phyloP scores from a whole-genome alignment of 2,329 filamentous ascomycete species.

The Aspergillus niger region DNA sequence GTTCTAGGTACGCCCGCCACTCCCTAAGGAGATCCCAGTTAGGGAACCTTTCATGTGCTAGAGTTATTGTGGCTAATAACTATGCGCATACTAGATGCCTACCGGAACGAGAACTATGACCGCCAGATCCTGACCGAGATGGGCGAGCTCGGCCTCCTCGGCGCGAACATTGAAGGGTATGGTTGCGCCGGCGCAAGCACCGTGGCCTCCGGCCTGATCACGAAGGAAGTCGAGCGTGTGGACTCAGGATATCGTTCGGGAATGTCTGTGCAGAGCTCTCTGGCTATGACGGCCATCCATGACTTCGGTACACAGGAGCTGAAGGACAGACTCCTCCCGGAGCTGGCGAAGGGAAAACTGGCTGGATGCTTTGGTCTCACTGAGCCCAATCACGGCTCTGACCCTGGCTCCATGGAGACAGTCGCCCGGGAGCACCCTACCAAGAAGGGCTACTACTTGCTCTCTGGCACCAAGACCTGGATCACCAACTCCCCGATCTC shows the following conservation, averaged over 20 bases:
- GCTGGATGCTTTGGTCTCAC: constrained; percentile 87
- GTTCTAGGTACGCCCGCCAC: constrained; percentile 68
- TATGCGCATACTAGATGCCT: constrained; percentile 63
- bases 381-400: constrained; percentile 89
- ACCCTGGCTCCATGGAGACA: constrained; percentile 89
- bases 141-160: constrained; percentile 86
- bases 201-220: constrained; percentile 87
- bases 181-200: constrained; percentile 85
- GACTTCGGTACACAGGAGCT: constrained; percentile 85
- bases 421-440: constrained; percentile 79
- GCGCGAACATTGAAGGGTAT: constrained; percentile 83
- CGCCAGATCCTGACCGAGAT: constrained; percentile 84
- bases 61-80: neutral
- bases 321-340: constrained; percentile 79
- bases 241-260: constrained; percentile 90
- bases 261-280: constrained; percentile 89
- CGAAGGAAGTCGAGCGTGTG: constrained; percentile 83
- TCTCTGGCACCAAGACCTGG: constrained; percentile 89
- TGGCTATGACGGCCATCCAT: constrained; percentile 91
- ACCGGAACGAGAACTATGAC: constrained; percentile 85
- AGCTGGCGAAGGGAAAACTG: constrained; percentile 78
- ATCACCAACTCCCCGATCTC: constrained; percentile 93
- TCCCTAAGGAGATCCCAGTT: neutral
- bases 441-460: constrained; percentile 76
- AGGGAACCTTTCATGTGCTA: neutral